phyloP scores from a whole-genome alignment of 768 basidiomycete species.

The Clathrus columnatus region DNA sequence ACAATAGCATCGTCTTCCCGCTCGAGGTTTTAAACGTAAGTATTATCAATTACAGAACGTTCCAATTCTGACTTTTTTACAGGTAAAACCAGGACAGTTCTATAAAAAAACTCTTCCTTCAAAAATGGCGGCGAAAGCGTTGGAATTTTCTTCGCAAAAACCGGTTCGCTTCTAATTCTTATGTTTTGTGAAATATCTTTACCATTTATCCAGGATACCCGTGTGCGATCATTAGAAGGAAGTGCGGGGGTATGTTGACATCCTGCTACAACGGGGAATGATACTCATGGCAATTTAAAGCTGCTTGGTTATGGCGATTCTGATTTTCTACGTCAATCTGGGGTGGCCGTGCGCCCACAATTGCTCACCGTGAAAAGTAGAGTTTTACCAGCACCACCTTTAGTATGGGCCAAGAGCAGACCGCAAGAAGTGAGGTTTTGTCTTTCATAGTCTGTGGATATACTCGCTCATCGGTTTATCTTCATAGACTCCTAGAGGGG shows the following conservation, averaged over 20 bases:
- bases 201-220: background rate
- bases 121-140: constrained; percentile 29
- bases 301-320: constrained; percentile 32
- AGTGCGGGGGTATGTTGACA: constrained; percentile 15
- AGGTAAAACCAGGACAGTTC: constrained; percentile 38
- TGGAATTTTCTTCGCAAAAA: constrained; percentile 40
- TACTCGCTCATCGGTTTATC: background rate
- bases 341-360: constrained; percentile 25
- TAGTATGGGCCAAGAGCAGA: constrained; percentile 2
- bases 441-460: background rate
- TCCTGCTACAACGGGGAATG: too few relatives aligned
- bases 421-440: background rate
- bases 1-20: constrained; percentile 34
- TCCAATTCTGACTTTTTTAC: background rate
- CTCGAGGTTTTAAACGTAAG: constrained; percentile 32
- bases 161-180: constrained; percentile 22
- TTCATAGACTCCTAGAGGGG: constrained; percentile 19
- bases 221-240: background rate
- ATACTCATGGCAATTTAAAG: too few relatives aligned
- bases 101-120: constrained; percentile 38
- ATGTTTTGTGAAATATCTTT: background rate
- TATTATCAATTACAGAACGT: background rate
- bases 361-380: constrained; percentile 11
- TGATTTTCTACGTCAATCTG: constrained; percentile 33
- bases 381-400: constrained; percentile 13